These are phyloP conservation scores for Mariannaea elegans DNA, from an alignment of 2,329 filamentous ascomycete species.

Conservation along the genomic window DNA sequence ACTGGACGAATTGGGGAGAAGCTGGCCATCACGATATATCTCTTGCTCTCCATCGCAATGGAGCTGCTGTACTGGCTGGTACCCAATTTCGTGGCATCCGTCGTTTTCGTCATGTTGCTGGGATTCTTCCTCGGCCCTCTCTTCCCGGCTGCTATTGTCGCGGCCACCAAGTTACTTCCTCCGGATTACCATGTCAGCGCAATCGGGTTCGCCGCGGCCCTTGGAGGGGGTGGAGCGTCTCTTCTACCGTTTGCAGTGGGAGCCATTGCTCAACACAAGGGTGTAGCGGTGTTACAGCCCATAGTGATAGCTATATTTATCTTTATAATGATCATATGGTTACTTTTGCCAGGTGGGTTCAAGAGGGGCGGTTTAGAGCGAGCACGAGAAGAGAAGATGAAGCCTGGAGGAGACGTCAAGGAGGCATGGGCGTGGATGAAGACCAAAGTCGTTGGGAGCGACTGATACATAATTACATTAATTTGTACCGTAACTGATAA, in stretches of 20 bases:
- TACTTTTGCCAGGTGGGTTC: slow-evolving; percentile 51
- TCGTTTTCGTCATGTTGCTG: slow-evolving; percentile 74
- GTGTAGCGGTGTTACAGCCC: slow-evolving; percentile 66
- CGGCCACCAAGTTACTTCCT: slow-evolving; percentile 78
- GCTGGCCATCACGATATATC: slow-evolving; percentile 68
- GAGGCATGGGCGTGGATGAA: slow-evolving; percentile 28
- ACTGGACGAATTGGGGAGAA: slow-evolving; percentile 80
- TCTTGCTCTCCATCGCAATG: slow-evolving; percentile 68
- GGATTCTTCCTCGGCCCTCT: slow-evolving; percentile 85
- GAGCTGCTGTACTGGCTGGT: slow-evolving; percentile 85
- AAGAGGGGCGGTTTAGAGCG: slow-evolving; percentile 51
- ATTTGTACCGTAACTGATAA: too few species aligned
- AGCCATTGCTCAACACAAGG: slow-evolving; percentile 68
- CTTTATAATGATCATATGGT: slow-evolving; percentile 57
- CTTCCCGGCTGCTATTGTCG: slow-evolving; percentile 79
- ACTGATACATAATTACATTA: too few species aligned
- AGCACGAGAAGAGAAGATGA: slow-evolving; percentile 48
- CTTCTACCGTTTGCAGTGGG: slow-evolving; percentile 73
- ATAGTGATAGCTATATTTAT: slow-evolving; percentile 60
- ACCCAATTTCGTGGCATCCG: slow-evolving; percentile 77
- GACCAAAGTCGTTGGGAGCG: too few species aligned
- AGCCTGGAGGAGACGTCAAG: slow-evolving; percentile 46
- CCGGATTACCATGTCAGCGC: slow-evolving; percentile 78
- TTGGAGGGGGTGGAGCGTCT: slow-evolving; percentile 78
- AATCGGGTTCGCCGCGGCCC: slow-evolving; percentile 82